Evolutionary conservation across 192 early-diverging fungal genomes (phyloP).

Genomic region (Chytriomyces sp.): DNA sequence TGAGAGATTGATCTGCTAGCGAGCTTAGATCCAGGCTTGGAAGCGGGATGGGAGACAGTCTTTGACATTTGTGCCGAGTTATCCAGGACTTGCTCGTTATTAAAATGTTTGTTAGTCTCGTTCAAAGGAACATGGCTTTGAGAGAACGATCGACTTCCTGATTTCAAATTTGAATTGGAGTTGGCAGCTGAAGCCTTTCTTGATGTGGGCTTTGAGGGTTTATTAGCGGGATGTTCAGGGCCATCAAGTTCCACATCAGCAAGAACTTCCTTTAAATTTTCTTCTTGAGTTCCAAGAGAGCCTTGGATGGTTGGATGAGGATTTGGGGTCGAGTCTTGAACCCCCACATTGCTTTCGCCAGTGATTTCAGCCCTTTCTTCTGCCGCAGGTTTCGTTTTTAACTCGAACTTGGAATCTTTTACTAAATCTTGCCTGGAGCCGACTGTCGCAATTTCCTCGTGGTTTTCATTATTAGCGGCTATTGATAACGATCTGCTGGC

Average conservation of each 20-base stretch:
- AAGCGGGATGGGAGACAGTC: background rate
- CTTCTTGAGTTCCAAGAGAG: too few species aligned
- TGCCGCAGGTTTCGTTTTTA: too few species aligned
- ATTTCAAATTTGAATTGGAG: constrained; percentile 4
- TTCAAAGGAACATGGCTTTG: background rate
- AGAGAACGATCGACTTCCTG: background rate
- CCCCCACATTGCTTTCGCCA: too few species aligned
- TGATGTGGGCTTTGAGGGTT: constrained; percentile 10
- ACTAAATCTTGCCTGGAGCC: too few species aligned
- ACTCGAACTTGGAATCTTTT: too few species aligned
- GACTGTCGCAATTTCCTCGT: too few species aligned
- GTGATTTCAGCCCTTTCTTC: too few species aligned
- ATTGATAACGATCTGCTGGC: too few species aligned
- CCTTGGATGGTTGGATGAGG: too few species aligned
- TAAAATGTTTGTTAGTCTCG: background rate
- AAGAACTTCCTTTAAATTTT: background rate
- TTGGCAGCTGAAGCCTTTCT: constrained; percentile 3
- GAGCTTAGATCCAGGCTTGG: background rate
- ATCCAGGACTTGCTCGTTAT: background rate
- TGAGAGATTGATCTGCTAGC: too few species aligned
- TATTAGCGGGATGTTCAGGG: background rate
- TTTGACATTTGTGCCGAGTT: constrained; percentile 3
- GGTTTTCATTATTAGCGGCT: too few species aligned
- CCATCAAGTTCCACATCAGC: background rate
- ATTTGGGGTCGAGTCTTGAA: too few species aligned